Conservation (phyloP, 768 basidiomycete genomes). For the Hypholoma fasciculare region DNA sequence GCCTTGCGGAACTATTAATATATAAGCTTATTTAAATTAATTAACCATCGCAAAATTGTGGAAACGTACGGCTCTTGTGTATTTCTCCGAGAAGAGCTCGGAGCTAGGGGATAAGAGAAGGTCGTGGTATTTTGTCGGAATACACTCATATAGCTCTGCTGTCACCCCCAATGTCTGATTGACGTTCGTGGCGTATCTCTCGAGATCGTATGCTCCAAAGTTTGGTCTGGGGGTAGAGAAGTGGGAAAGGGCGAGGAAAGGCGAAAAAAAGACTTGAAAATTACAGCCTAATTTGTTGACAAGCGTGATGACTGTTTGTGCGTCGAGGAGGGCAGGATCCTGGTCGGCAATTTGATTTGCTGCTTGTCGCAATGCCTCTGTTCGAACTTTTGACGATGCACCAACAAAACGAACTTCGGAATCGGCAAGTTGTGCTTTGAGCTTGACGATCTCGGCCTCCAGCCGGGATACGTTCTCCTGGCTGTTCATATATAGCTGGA, state of each 20-base stretch:
- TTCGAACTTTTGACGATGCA: not conserved
- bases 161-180: no score
- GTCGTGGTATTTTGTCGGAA: no score
- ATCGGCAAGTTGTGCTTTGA: not conserved
- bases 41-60: no score
- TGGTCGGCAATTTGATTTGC: not conserved
- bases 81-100: no score
- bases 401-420: not conserved
- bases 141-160: no score
- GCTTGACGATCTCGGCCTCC: not conserved
- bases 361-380: not conserved
- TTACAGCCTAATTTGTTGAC: not conserved
- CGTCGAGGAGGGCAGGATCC: not conserved
- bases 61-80: no score
- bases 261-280: not conserved
- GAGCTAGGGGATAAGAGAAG: no score
- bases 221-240: not conserved
- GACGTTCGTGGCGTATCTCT: not conserved
- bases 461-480: not conserved
- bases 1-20: no score
- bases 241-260: not conserved
- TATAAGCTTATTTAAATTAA: no score
- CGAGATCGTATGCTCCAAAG: not conserved
- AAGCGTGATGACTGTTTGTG: not conserved
- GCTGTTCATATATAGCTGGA: not conserved